Percentiles rank a stretch among this genome's conserved stretches.
Conservation (phyloP, 225 moss, liverwort and hornwort genomes). For the Anthoceros angustus region DNA sequence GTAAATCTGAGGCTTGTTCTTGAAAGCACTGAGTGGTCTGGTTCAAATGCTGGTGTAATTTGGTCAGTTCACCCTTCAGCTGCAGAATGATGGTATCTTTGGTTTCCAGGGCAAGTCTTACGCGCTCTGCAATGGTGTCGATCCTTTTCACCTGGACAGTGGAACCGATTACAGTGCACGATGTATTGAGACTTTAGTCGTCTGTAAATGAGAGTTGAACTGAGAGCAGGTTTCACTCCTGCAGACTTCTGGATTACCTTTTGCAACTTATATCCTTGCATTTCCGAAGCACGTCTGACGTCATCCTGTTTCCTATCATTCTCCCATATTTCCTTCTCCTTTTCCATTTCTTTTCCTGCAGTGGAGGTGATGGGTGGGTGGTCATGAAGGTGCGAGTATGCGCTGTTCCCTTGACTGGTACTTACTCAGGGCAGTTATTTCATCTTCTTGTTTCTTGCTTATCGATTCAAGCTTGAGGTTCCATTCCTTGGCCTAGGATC, state of each 20-base stretch:
- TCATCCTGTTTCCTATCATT: conserved; percentile 21
- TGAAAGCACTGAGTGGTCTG: neutral
- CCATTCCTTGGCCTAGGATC: conserved; percentile 22
- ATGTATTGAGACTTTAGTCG: neutral
- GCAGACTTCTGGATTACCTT: conserved; percentile 15
- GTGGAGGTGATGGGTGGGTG: neutral
- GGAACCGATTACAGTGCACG: neutral
- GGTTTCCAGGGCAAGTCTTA: conserved; percentile 24
- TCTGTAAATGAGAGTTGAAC: too few relatives aligned
- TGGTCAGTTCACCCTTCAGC: conserved; percentile 25
- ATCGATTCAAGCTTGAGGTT: conserved; percentile 24
- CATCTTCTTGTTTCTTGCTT: conserved; percentile 19
- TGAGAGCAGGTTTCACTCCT: too few relatives aligned
- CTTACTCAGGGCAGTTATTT: conserved; percentile 25
- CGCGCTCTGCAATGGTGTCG: conserved; percentile 33
- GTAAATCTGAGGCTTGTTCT: neutral
- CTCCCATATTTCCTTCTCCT: conserved; percentile 18
- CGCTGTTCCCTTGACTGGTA: neutral
- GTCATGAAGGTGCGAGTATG: neutral
- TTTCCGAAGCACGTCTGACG: conserved; percentile 19
- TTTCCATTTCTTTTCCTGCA: conserved; percentile 17
- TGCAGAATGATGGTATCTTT: conserved; percentile 30
- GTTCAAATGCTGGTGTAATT: conserved; percentile 22
- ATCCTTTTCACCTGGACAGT: conserved; percentile 25
- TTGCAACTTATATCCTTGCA: conserved; percentile 42